Evolutionary conservation across 2,329 filamentous ascomycete genomes (phyloP), one percentile per base, ranked within the genome.

Genomic region (Colletotrichum chlorophyti): DNA sequence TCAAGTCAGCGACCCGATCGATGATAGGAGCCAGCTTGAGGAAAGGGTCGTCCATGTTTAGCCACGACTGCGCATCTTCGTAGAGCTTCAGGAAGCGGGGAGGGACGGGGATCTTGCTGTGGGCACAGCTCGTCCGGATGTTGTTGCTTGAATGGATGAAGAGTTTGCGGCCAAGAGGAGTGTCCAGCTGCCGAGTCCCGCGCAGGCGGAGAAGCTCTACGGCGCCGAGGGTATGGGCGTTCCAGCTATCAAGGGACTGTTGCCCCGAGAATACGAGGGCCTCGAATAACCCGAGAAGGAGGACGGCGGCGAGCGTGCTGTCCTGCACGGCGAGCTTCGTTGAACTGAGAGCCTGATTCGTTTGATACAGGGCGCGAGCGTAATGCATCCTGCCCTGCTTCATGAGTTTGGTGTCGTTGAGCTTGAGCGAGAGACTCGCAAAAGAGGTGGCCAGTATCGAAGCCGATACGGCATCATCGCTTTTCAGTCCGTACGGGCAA

Each of bases 201-300:
- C 68, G 63, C 6, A 69, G 53, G 17, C 64, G 57, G 4, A 69
- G 53, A 3, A 69, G 65, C n/a, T 69, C 52, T 43, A 68, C 58
- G 29, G 68, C 58, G 6, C 67, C 68, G 11, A 64, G 32, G 3
- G 64, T 65, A 17, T 69, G 68, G 6, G 65, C 62, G 5, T 64
- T 66, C 67, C 67, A 69, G 46, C 61, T 66, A 6, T 66, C 63
- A 1, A 66, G 63, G 6, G 65, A 64, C 29, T 61, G 57, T n/a
- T 57, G 53, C 2, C 61, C 66, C 12, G 48, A 54, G 24, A 69
- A 69, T 5, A 67, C 61, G 23, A 66, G 63, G n/a, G 66, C 66
- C 29, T 69, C 68, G 32, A 69, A 69, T 9, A 68, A 54, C 9
- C 64, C 68, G n/a, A 69, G 53, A 2, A 69, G 54, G 8, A 69